Evolutionary conservation across 208 protist species (phyloP).

Genomic region (Endotrypanum monterogeii): DNA sequence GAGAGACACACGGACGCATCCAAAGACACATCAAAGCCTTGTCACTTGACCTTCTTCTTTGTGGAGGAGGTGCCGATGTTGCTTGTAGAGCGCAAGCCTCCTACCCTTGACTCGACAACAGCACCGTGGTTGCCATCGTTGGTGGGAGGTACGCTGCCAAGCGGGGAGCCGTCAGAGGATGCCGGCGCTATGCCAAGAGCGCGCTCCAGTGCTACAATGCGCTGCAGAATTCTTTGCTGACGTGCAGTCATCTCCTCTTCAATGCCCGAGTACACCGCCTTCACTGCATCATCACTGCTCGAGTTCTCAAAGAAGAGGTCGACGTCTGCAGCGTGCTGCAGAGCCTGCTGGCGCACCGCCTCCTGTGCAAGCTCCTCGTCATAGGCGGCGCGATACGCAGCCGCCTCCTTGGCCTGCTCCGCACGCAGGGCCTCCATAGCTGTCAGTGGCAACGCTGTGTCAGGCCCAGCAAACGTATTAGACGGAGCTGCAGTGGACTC

Average conservation of each 20-base stretch:
- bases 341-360: constrained; percentile 32
- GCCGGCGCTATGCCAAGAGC: constrained; percentile 39
- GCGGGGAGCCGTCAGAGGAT: not conserved
- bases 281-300: constrained; percentile 49
- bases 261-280: constrained; percentile 69
- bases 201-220: constrained; percentile 67
- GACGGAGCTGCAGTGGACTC: constrained; percentile 7
- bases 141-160: not conserved
- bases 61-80: not conserved
- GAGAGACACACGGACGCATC: not conserved
- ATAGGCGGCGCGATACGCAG: constrained; percentile 35
- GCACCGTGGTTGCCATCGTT: not conserved
- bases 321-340: constrained; percentile 64
- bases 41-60: constrained; percentile 8
- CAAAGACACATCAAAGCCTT: not conserved
- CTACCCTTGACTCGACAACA: not conserved
- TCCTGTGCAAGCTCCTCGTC: constrained; percentile 44
- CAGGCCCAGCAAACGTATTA: not conserved
- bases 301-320: constrained; percentile 67
- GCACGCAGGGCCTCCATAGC: constrained; percentile 38
- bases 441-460: constrained; percentile 16
- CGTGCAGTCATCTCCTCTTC: constrained; percentile 52
- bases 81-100: not conserved
- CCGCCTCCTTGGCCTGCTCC: constrained; percentile 51
- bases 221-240: constrained; percentile 72